Evolutionary conservation across 306 rosid genomes (phyloP), one percentile per base, ranked within the genome.

Genomic region (Malus fusca): DNA sequence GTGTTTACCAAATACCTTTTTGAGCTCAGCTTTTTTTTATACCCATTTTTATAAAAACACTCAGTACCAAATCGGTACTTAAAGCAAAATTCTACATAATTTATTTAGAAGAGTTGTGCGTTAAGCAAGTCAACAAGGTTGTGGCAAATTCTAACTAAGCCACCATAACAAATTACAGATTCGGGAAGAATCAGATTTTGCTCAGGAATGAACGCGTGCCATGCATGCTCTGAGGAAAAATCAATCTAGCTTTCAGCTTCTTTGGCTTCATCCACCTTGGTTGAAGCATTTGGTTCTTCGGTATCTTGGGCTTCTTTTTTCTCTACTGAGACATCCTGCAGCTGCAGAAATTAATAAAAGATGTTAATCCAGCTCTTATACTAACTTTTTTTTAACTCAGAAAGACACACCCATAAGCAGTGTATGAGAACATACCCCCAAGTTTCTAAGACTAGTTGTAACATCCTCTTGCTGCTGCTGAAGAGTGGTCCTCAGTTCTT

Each of bases 401-500:
- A 8, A 44, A 64, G 52, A 62, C 28, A 11, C 70, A 44, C 6
- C 52, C 30, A 5, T 23, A 37, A n/a, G 67, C 48, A 21, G 43
- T n/a, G 42, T 8, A 59, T 22, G 28, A 77, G 69, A 68, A 83
- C 88, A 79, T 77, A 95, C 97, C 78, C 97, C 93, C 77, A 92
- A 79, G 85, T 83, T 92, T 79, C 77, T 86, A 56, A 96, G 88
- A 83, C 91, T 92, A 48, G 96, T 77, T 61, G 92, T 80, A 55
- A 96, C 99, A 88, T 96, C 99, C 71, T 96, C 99, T 77, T 92
- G 97, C 79, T 96, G 97, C 83, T 92, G 97, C 81, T 88, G 96
- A 80, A 96, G 97, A 78, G 97, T 90, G 66, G 91, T 89, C 88
- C 96, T 89, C 80, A 92, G 87, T 68, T 90, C 97, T 96, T 87